These are phyloP conservation scores for Trametes pubescens DNA, from an alignment of 1,284 basidiomycete genomes.

Conservation along the genomic window DNA sequence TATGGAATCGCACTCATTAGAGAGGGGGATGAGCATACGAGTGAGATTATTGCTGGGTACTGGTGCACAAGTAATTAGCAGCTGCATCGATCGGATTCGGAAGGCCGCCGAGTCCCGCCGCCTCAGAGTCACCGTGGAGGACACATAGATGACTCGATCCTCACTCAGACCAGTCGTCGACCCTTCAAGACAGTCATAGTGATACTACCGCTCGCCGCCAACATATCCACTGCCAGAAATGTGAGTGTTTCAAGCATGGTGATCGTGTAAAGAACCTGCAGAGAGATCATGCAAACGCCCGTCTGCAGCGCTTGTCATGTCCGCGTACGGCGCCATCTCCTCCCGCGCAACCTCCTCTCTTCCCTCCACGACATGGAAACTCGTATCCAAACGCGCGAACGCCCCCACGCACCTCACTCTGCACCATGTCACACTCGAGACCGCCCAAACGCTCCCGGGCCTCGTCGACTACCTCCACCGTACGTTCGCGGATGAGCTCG, in stretches of 20 bases:
- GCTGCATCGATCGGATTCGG: too few species aligned
- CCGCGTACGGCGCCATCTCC: slow-evolving; percentile 44
- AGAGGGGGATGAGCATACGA: too few species aligned
- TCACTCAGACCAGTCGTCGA: too few species aligned
- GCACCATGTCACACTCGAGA: slow-evolving; percentile 68
- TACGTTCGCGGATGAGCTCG: slow-evolving; percentile 79
- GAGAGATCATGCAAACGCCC: not conserved
- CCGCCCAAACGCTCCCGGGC: slow-evolving; percentile 52
- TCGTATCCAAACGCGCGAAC: slow-evolving; percentile 19
- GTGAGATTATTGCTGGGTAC: too few species aligned
- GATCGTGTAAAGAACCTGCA: not conserved
- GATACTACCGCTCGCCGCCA: too few species aligned
- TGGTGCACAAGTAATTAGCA: too few species aligned
- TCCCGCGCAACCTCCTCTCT: slow-evolving; percentile 25
- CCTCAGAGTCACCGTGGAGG: too few species aligned
- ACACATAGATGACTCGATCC: too few species aligned
- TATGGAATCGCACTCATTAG: too few species aligned
- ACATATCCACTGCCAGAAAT: not conserved
- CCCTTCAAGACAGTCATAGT: too few species aligned
- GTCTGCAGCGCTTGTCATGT: slow-evolving; percentile 33
- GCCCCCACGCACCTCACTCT: slow-evolving; percentile 50
- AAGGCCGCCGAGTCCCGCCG: too few species aligned
- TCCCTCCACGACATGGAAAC: slow-evolving; percentile 40
- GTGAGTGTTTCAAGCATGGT: not conserved
- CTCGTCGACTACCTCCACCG: slow-evolving; percentile 68